Evolutionary conservation across 163 green algal genomes (phyloP).

Genomic region (Prototheca wickerhamii): DNA sequence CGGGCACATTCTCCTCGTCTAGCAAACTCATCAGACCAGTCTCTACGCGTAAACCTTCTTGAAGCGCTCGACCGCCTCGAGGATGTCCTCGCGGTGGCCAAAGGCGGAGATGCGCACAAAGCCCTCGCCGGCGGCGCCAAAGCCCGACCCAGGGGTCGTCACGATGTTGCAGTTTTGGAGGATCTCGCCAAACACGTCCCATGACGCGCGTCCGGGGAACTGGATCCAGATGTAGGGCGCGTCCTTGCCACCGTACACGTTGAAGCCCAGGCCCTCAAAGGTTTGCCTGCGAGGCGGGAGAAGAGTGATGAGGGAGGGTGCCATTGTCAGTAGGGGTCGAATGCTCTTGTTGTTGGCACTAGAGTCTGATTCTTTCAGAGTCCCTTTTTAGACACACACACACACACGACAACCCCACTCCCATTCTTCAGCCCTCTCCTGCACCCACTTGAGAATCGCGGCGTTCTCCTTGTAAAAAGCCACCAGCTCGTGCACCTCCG

Average conservation of each 20-base stretch:
- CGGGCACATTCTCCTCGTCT: too few relatives aligned
- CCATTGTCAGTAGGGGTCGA: too few relatives aligned
- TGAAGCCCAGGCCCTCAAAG: constrained; percentile 70
- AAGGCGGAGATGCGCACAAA: constrained; percentile 95
- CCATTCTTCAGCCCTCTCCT: too few relatives aligned
- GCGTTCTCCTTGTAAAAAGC: constrained; percentile 98
- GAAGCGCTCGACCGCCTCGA: constrained; percentile 78
- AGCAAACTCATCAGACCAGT: too few relatives aligned
- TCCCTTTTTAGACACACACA: not conserved
- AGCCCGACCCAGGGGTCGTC: constrained; percentile 90
- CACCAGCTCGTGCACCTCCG: constrained; percentile 80
- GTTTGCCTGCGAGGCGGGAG: constrained; percentile 27
- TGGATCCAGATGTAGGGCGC: constrained; percentile 98
- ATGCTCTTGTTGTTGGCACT: too few relatives aligned
- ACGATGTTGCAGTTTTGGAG: constrained; percentile 96
- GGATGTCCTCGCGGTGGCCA: constrained; percentile 81
- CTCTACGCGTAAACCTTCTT: constrained; percentile 63
- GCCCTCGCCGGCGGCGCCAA: constrained; percentile 90
- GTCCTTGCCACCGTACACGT: constrained; percentile 80
- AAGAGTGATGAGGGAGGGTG: not conserved
- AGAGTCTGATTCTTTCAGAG: too few relatives aligned
- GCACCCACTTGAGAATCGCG: constrained; percentile 71
- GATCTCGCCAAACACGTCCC: constrained; percentile 98
- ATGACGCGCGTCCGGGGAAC: constrained; percentile 78
- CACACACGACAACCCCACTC: not conserved